These are phyloP conservation scores for Cryphonectria carpinicola DNA, from an alignment of 2,329 filamentous ascomycete species.

Conservation along the genomic window DNA sequence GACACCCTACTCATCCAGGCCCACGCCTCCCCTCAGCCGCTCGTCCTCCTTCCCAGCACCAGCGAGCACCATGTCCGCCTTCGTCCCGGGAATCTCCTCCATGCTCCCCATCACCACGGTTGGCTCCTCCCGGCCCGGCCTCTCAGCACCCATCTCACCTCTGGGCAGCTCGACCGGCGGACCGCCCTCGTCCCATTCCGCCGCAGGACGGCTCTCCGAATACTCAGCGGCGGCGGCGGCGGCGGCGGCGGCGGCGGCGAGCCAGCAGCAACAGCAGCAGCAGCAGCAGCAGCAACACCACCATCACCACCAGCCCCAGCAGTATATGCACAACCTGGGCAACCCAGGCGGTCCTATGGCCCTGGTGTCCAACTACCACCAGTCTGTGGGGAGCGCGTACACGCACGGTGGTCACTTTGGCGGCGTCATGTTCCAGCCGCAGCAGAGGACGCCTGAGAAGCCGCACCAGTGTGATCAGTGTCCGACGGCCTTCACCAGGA, in stretches of 20 bases:
- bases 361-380: constrained; percentile 51
- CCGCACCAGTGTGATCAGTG: constrained; percentile 96
- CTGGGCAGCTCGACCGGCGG: constrained; percentile 23
- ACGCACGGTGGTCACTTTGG: constrained; percentile 27
- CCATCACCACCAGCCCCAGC: constrained; percentile 4
- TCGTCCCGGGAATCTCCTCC: constrained; percentile 29
- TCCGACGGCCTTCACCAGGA: constrained; percentile 90
- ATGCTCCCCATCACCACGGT: constrained; percentile 28
- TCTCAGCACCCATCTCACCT: constrained; percentile 51
- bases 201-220: constrained; percentile 25
- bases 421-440: constrained; percentile 49
- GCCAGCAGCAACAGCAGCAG: constrained; percentile 34
- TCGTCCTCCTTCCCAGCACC: constrained; percentile 27
- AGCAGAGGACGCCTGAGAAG: constrained; percentile 66
- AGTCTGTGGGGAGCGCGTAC: constrained; percentile 39
- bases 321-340: constrained; percentile 71
- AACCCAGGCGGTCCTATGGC: constrained; percentile 74
- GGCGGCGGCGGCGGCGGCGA: constrained; percentile 46
- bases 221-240: constrained; percentile 47
- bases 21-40: constrained; percentile 27
- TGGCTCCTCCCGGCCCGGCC: constrained; percentile 30
- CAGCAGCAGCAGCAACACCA: constrained; percentile 48
- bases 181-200: constrained; percentile 7
- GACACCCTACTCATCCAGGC: constrained; percentile 24
- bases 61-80: constrained; percentile 23